Base-by-base conservation (phyloP, 2,329 filamentous ascomycete species). In the Epichloe scottii region DNA sequence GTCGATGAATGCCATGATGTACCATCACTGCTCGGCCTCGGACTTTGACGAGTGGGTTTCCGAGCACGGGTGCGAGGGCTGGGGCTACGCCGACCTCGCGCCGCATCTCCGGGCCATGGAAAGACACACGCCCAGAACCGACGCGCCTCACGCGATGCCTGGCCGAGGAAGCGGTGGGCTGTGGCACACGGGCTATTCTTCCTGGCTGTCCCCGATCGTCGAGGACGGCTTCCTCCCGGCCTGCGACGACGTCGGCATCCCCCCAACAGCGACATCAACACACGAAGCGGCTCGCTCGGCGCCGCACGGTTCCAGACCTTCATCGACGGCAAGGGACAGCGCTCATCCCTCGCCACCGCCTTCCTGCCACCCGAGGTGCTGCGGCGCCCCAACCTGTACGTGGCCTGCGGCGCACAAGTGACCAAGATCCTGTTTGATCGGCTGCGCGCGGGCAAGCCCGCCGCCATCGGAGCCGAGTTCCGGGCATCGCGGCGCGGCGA, bases 1-100 rank as follows among this genome's bases (percentile, higher is more conserved):
- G 0, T 56, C 53, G 15, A 54, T 61, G 40, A 61, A 61, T 46
- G 57, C 59, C 50, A 60, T 61, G 55, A 58, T 57, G 45, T 57
- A 56, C 38, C 57, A 58, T 46, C 55, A 57, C 48, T 56, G 55
- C 43, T 53, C 54, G 34, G 48, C 53, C 14, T 58, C 55, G 4
- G 57, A 58, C 47, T 57, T 57, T 46, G 51, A 58, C 47, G 55
- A 58, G 38, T 57, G 57, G 57, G 50, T 42, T 21, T 49, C 48
- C 2, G 39, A 50, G 10, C 45, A 51, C 15, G 57, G 57, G 21
- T 58, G 57, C 54, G 34, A 44, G 34, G 55, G 54, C 35, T 58
- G 57, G 54, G 43, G 51, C 21, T 57, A 58, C 48, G 37, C 49
- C 12, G 57, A 58, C 35, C 51, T 58, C 33, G 57, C 55, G 3